A percentile compares a stretch with the other conserved stretches of the same genome.
These are phyloP conservation scores for Curvularia lunata DNA, from an alignment of 2,329 filamentous ascomycete species.

Conservation along the genomic window DNA sequence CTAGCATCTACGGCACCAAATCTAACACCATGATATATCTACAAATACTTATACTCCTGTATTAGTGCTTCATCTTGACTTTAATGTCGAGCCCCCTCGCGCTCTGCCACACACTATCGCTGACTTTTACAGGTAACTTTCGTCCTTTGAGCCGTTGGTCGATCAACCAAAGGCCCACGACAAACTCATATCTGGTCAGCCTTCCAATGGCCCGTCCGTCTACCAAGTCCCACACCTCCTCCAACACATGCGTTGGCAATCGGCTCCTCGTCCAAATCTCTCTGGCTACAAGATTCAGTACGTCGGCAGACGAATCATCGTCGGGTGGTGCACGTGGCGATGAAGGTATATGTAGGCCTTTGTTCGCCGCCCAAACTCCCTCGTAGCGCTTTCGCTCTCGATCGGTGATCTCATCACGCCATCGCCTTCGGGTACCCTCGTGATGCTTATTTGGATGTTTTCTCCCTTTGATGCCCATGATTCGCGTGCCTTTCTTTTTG, in stretches of 20 bases:
- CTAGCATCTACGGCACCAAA: slow-evolving; percentile 15
- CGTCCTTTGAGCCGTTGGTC: slow-evolving; percentile 80
- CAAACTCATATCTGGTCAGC: slow-evolving; percentile 73
- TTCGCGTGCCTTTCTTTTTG: slow-evolving; percentile 63
- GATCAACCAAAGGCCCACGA: slow-evolving; percentile 82
- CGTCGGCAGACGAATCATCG: slow-evolving; percentile 55
- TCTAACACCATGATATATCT: slow-evolving; percentile 22
- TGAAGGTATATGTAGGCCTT: slow-evolving; percentile 58
- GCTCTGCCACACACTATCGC: slow-evolving; percentile 78
- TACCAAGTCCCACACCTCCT: slow-evolving; percentile 79
- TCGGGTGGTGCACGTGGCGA: slow-evolving; percentile 14
- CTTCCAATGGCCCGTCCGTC: slow-evolving; percentile 63
- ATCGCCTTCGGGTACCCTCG: slow-evolving; percentile 75
- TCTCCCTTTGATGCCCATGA: slow-evolving; percentile 50
- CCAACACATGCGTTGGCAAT: slow-evolving; percentile 70
- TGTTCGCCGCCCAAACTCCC: slow-evolving; percentile 83
- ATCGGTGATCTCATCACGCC: slow-evolving; percentile 76
- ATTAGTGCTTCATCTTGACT: slow-evolving; percentile 35
- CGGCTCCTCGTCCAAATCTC: slow-evolving; percentile 79
- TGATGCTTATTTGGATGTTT: slow-evolving; percentile 74
- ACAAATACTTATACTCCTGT: slow-evolving; percentile 1
- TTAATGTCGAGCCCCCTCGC: slow-evolving; percentile 57
- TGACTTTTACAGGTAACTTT: slow-evolving; percentile 75
- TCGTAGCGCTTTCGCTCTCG: slow-evolving; percentile 81
- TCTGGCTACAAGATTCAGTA: slow-evolving; percentile 71